Evolutionary conservation across 2,329 filamentous ascomycete genomes (phyloP), one percentile per base, ranked within the genome.

Genomic region (Verticillium klebahnii): DNA sequence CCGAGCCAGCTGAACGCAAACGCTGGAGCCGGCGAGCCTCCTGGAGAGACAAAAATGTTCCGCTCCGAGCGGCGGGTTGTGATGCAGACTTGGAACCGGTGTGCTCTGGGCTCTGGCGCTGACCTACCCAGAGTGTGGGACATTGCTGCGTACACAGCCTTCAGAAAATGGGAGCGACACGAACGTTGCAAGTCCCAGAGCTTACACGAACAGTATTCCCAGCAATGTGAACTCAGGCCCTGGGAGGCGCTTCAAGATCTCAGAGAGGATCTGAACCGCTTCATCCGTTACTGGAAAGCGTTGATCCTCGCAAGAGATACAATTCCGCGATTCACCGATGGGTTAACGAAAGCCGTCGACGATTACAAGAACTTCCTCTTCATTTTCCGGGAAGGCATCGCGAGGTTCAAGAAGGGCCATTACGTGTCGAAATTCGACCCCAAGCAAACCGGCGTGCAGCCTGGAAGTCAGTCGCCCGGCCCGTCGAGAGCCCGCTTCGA

Each of bases 251-350:
- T 65, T 1, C 37, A 58, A 5, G 60, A 65, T 6, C 64, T 67
- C 12, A 58, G 60, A 3, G 50, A 56, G 1, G 57, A 58, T 0
- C 36, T 66, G 17, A 25, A 61, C 23, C 60, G 61, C 2, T 63
- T 65, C 40, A 36, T 63, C 3, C 32, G 40, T 1, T 66, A 66
- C 34, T 66, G 65, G 65, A 64, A 58, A n/a, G 55, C 64, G 1
- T 7, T 57, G 0, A 36, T 50, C 17, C 52, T 55, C 11, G 63
- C 57, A 1, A 45, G 60, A 3, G 39, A 58, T 15, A 58, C 59
- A 0, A 52, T 63, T 7, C 57, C 61, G 15, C 36, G 58, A 6
- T 65, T 65, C 11, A n/a, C 19, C 1, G 17, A 32, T 4, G 19
- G 7, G 5, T 36, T 61, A 5, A 7, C 19, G 11, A 4, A 25